phyloP scores from a whole-genome alignment of 148 eudicot genomes.

The Polygonum aviculare region DNA sequence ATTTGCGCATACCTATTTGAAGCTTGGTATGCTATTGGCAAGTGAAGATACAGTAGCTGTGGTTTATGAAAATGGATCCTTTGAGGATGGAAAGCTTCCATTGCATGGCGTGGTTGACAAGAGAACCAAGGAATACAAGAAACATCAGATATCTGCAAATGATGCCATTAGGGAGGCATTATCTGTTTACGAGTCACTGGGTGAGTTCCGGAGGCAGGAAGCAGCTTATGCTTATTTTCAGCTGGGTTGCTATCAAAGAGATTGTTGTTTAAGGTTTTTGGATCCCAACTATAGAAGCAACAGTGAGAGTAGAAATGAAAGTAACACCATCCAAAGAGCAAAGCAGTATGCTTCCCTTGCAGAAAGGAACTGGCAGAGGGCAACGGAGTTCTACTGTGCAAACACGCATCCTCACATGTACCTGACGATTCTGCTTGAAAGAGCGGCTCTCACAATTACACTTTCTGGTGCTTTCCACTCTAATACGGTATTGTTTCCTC shows the following conservation, averaged over 20 bases:
- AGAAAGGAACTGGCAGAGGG: conserved; percentile 91
- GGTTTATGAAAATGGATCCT: conserved; percentile 41
- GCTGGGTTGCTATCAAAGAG: conserved; percentile 79
- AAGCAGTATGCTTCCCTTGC: conserved; percentile 84
- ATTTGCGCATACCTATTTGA: conserved; percentile 83
- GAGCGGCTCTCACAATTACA: conserved; percentile 44
- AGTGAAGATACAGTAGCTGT: conserved; percentile 70
- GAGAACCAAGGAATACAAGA: conserved; percentile 41
- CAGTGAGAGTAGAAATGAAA: conserved; percentile 39
- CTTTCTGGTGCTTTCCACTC: conserved; percentile 49
- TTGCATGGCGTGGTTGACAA: conserved; percentile 17
- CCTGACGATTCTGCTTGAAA: conserved; percentile 58
- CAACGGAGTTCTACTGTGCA: conserved; percentile 67
- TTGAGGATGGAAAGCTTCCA: conserved; percentile 24
- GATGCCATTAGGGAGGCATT: conserved; percentile 91
- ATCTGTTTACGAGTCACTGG: conserved; percentile 70
- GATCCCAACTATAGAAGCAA: conserved; percentile 35
- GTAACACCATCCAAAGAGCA: conserved; percentile 42
- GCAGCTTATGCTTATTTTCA: conserved; percentile 93
- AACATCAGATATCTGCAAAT: conserved; percentile 72
- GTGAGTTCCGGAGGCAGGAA: conserved; percentile 84
- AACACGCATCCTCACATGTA: conserved; percentile 64
- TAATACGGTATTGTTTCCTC: conserved; percentile 38
- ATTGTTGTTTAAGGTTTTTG: conserved; percentile 68
- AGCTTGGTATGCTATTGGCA: conserved; percentile 85